Base-by-base conservation (phyloP, 1,139 yeast genomes). In the Pichia sorboxylosa region DNA sequence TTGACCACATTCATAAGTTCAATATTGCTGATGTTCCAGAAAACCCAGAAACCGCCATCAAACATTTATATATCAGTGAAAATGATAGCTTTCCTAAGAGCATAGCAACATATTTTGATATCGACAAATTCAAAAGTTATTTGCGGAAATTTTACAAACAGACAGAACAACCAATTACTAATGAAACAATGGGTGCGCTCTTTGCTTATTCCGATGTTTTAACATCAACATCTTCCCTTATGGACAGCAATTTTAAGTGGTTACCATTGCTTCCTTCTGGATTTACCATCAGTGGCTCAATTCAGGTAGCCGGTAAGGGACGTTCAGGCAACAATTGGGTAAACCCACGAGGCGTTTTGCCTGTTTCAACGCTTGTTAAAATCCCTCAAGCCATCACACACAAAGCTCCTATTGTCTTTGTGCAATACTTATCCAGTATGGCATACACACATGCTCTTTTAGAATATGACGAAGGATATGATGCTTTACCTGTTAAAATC, bases 271-370 rank as follows among this genome's bases (percentile, higher is more conserved):
- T 82, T 15, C 94, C 95, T 1, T 65, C 73, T 27, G 95, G 95
- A 0, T 64, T 76, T 29, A 62, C 79, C 0, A 60, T 74, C n/a
- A 67, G 79, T 4, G 94, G 92, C 2, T 74, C 90, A 1, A 71
- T 81, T 3, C 99, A 92, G 52, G 76, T 83, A 1, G 70, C 85
- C 1, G 99, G 98, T 1, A 65, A 92, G 32, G 99, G 99, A 1
- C 70, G 99, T 38, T 94, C 96, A 6, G 93, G 92, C 2, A 92
- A 92, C 46, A 77, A 77, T 2, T 92, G 98, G 98, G 77, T 92
- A 17, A 87, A 84, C 44, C 98, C 98, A 1, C 68, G 70, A 24
- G 99, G 99, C 6, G 94, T 85, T 1, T 59, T 85, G 54, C 94
- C 97, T 0, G 71, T 76, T 21, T 83, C 96, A 0, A 68, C 75